phyloP scores from a whole-genome alignment of 768 basidiomycete species.

The Termitomyces eurrhizus region DNA sequence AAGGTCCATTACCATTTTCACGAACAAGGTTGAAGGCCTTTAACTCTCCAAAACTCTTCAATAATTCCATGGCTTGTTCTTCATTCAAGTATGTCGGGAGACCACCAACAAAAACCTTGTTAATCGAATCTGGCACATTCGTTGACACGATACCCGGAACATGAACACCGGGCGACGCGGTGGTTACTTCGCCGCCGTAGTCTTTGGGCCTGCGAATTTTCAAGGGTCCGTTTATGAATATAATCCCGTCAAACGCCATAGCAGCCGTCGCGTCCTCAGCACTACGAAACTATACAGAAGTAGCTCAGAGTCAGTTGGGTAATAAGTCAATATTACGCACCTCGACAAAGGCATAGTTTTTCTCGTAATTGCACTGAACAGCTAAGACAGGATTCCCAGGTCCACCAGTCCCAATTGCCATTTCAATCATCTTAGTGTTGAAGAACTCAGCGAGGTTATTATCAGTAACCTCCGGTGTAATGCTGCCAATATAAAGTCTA shows the following conservation, averaged over 20 bases:
- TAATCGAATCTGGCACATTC: constrained; percentile 94
- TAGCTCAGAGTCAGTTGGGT: constrained; percentile 8
- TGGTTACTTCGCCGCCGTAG: constrained; percentile 71
- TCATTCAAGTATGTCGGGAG: constrained; percentile 94
- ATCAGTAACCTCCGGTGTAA: constrained; percentile 93
- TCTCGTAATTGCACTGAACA: constrained; percentile 97
- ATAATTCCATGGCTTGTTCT: constrained; percentile 96
- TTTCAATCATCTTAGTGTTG: constrained; percentile 93
- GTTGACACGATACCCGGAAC: constrained; percentile 96
- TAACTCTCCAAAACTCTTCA: constrained; percentile 96
- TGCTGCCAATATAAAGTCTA: constrained; percentile 94
- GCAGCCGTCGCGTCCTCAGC: constrained; percentile 95
- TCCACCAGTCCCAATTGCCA: constrained; percentile 78
- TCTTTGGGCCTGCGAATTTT: constrained; percentile 98
- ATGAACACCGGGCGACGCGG: constrained; percentile 60
- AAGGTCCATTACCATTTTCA: constrained; percentile 83
- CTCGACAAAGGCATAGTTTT: constrained; percentile 98
- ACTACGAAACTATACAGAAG: constrained; percentile 79
- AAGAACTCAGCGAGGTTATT: constrained; percentile 91
- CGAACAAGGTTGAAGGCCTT: constrained; percentile 98
- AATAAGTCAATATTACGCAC: constrained; percentile 37
- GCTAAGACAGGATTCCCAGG: constrained; percentile 89
- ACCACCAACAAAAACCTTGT: constrained; percentile 98
- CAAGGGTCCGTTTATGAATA: constrained; percentile 92
- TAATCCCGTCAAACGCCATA: constrained; percentile 96